These are phyloP conservation scores for Penicillium alfredii DNA, from an alignment of 495 filamentous ascomycete genomes.

Conservation along the genomic window DNA sequence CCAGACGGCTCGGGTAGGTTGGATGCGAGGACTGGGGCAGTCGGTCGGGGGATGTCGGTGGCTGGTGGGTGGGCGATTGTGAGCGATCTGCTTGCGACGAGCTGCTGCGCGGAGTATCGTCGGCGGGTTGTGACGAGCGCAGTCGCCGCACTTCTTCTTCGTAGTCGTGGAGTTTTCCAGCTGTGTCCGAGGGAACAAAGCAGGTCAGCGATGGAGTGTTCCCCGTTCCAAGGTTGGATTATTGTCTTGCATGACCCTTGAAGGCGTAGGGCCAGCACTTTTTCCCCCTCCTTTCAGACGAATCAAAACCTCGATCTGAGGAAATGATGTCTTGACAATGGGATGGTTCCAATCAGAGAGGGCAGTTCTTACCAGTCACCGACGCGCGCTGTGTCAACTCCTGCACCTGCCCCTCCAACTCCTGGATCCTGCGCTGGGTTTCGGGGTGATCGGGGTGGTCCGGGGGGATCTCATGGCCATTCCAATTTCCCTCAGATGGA, in stretches of 20 bases:
- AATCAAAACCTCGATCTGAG: too few species aligned
- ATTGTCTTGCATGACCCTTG: too few species aligned
- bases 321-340: too few species aligned
- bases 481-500: constrained; percentile 47
- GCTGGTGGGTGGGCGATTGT: constrained; percentile 18
- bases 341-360: background rate
- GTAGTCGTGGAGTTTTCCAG: constrained; percentile 85
- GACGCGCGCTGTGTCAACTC: constrained; percentile 70
- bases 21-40: constrained; percentile 34
- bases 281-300: too few species aligned
- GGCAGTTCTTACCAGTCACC: constrained; percentile 55
- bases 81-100: constrained; percentile 22
- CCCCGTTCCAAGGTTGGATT: too few species aligned
- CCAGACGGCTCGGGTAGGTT: constrained; percentile 34
- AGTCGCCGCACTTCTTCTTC: constrained; percentile 79
- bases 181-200: constrained; percentile 28
- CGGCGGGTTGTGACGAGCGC: constrained; percentile 38
- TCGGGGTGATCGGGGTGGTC: constrained; percentile 32
- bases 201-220: constrained; percentile 10
- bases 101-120: constrained; percentile 23
- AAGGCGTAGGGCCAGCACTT: too few species aligned
- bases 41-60: constrained; percentile 27
- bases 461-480: too few species aligned
- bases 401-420: constrained; percentile 73
- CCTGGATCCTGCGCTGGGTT: constrained; percentile 65